Evolutionary conservation across 192 early-diverging fungal genomes (phyloP).

Genomic region (Dissophora ornata): DNA sequence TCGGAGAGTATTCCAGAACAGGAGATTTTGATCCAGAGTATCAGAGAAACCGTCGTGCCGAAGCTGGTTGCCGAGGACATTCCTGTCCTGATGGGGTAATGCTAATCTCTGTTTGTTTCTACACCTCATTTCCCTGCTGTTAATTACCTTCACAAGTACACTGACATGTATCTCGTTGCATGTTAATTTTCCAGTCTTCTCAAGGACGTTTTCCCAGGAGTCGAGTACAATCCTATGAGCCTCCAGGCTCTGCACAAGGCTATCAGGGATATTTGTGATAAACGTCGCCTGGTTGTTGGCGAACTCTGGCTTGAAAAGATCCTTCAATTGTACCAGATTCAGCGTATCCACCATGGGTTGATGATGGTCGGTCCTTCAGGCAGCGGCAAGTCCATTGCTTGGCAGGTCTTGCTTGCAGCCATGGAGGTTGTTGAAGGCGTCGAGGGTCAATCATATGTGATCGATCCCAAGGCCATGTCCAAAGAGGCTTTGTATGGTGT

Average conservation of each 20-base stretch:
- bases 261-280: constrained; percentile 80
- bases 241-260: constrained; percentile 79
- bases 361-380: constrained; percentile 99
- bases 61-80: constrained; percentile 99
- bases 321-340: constrained; percentile 97
- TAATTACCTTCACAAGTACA: no score
- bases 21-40: constrained; percentile 94
- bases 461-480: constrained; percentile 98
- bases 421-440: constrained; percentile 88
- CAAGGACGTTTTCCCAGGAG: constrained; percentile 94
- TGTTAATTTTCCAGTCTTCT: constrained; percentile 73
- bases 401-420: constrained; percentile 92
- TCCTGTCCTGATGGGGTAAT: constrained; percentile 78
- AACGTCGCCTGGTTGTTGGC: constrained; percentile 78
- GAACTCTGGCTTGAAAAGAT: constrained; percentile 96
- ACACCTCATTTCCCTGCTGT: background rate
- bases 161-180: no score
- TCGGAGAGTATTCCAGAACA: constrained; percentile 85
- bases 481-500: constrained; percentile 98
- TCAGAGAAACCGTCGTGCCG: constrained; percentile 96
- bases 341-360: constrained; percentile 97
- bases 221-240: constrained; percentile 84
- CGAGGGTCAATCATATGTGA: constrained; percentile 93
- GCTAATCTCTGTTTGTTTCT: background rate
- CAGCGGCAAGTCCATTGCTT: constrained; percentile 94